phyloP scores from a whole-genome alignment of 2,329 filamentous ascomycete genomes.

The Verticillium nonalfalfae region DNA sequence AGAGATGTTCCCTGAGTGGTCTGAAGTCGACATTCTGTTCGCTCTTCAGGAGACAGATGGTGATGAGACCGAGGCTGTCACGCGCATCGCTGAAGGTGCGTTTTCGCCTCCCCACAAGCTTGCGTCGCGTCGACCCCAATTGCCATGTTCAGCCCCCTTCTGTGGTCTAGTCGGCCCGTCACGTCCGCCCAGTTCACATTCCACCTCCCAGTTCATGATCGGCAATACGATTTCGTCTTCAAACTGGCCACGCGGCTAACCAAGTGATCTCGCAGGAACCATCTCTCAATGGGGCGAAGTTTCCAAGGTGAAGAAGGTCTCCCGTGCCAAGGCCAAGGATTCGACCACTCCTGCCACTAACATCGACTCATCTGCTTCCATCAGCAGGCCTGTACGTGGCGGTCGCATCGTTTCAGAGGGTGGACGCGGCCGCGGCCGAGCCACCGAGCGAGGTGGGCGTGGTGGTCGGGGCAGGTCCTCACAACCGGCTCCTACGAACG shows the following conservation, averaged over 20 bases:
- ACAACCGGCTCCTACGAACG: constrained; percentile 51
- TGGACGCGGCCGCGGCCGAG: constrained; percentile 56
- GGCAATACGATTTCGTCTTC: constrained; percentile 1
- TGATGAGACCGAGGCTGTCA: constrained; percentile 67
- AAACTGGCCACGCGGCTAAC: background rate
- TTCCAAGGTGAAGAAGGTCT: constrained; percentile 71
- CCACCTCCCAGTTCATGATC: constrained; percentile 1
- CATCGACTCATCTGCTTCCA: constrained; percentile 37
- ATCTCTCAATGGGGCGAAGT: constrained; percentile 83
- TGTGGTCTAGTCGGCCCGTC: background rate
- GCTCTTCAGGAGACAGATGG: constrained; percentile 84
- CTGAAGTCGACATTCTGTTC: constrained; percentile 88
- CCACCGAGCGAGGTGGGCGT: constrained; percentile 55
- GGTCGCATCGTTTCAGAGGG: constrained; percentile 56
- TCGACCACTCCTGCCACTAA: constrained; percentile 43
- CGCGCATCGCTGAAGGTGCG: constrained; percentile 73
- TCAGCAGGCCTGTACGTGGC: constrained; percentile 47
- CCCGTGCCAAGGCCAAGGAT: constrained; percentile 68
- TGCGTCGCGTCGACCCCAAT: background rate
- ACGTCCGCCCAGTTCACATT: background rate
- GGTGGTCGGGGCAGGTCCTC: constrained; percentile 58
- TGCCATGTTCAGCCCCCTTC: background rate
- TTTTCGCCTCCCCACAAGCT: constrained; percentile 5
- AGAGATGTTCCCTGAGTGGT: constrained; percentile 94
- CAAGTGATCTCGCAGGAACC: constrained; percentile 44